Percentiles rank a stretch among this genome's conserved stretches.
Conservation (phyloP, 2,329 filamentous ascomycete genomes). For the Beauveria pseudobassiana region DNA sequence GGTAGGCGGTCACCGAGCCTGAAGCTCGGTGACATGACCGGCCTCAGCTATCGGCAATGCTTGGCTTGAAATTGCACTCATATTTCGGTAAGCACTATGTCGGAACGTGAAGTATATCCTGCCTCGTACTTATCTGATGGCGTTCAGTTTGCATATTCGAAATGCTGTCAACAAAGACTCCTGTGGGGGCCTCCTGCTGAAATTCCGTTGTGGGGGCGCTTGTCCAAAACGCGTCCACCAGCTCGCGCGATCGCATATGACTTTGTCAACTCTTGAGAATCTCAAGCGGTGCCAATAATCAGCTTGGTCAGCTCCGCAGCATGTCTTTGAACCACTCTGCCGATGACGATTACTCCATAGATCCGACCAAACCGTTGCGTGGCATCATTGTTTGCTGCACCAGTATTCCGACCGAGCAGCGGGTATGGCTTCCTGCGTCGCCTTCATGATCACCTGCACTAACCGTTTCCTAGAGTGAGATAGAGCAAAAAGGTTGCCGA, state of each 20-base stretch:
- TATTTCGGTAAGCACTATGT: no score
- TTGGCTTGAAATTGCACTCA: no score
- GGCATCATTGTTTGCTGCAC: slow-evolving; percentile 83
- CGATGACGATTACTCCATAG: slow-evolving; percentile 30
- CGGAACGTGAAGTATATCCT: no score
- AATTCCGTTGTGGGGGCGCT: neutral
- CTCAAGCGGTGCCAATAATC: neutral
- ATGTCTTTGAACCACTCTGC: slow-evolving; percentile 18
- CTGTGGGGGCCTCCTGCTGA: neutral
- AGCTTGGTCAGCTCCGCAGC: slow-evolving; percentile 16
- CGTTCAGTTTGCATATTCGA: neutral
- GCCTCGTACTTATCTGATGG: neutral
- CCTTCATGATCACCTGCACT: neutral
- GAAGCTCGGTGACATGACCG: no score
- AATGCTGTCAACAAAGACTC: neutral
- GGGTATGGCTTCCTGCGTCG: slow-evolving; percentile 43
- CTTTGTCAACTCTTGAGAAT: neutral
- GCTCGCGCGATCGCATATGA: neutral
- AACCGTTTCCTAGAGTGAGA: slow-evolving; percentile 34
- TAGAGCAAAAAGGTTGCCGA: slow-evolving; percentile 59
- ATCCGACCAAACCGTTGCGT: slow-evolving; percentile 56
- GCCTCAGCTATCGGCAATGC: no score
- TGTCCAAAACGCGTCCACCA: neutral
- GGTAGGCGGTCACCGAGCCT: no score
- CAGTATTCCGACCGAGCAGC: slow-evolving; percentile 69